phyloP scores from a whole-genome alignment of 805 yeast genomes.

The Myxozyma udenii region DNA sequence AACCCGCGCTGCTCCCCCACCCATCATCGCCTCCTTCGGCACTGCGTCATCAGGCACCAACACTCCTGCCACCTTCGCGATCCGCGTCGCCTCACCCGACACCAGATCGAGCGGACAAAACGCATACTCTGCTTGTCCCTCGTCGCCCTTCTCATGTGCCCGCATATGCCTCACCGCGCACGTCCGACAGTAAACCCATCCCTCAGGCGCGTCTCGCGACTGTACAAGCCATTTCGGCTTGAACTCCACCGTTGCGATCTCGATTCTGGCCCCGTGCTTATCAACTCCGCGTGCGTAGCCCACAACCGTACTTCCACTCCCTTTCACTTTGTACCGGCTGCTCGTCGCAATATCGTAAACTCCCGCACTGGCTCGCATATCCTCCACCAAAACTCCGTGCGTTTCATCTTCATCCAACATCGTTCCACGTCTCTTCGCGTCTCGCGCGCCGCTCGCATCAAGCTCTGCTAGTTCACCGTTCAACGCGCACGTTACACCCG shows the following conservation, averaged over 20 bases:
- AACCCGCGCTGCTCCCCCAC: constrained; percentile 19
- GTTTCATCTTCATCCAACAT: constrained; percentile 9
- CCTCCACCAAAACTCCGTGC: constrained; percentile 22
- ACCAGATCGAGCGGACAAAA: constrained; percentile 51
- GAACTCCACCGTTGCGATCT: constrained; percentile 42
- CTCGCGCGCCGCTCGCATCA: constrained; percentile 9
- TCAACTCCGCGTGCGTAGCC: constrained; percentile 2
- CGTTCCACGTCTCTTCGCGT: constrained; percentile 22
- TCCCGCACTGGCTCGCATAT: constrained; percentile 9
- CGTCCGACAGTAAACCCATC: constrained; percentile 50
- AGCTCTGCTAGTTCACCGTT: constrained; percentile 8
- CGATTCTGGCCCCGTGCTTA: not conserved
- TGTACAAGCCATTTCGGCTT: constrained; percentile 63
- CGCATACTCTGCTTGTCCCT: constrained; percentile 35
- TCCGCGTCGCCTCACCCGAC: constrained; percentile 36
- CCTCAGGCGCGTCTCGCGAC: constrained; percentile 42
- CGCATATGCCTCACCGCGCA: constrained; percentile 48
- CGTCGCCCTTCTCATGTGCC: constrained; percentile 13
- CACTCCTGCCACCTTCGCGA: constrained; percentile 38
- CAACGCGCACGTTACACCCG: constrained; percentile 5
- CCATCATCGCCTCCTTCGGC: not conserved
- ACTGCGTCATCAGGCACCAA: constrained; percentile 25
- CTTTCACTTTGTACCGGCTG: constrained; percentile 5
- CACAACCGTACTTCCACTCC: constrained; percentile 9
- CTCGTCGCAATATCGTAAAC: not conserved